Conservation (phyloP, 2,329 filamentous ascomycete species). For the Fusarium goolgardi region DNA sequence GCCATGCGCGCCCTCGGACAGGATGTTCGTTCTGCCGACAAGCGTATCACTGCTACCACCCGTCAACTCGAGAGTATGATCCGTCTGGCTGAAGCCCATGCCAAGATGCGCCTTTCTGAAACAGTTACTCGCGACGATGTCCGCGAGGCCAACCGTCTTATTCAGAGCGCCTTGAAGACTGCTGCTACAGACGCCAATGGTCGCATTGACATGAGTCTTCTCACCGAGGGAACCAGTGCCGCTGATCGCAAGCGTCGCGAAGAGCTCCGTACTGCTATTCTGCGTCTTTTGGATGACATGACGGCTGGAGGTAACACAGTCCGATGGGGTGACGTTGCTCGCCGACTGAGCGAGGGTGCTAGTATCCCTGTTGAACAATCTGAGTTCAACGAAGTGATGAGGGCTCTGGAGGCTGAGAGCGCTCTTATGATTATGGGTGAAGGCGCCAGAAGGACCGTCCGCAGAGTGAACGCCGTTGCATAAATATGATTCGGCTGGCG, state of each 20-base stretch:
- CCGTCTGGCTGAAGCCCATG: constrained; percentile 93
- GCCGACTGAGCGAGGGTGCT: constrained; percentile 76
- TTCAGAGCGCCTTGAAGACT: constrained; percentile 94
- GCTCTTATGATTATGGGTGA: constrained; percentile 84
- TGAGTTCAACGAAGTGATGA: constrained; percentile 87
- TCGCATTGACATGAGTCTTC: constrained; percentile 93
- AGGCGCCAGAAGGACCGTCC: constrained; percentile 82
- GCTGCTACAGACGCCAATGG: constrained; percentile 94
- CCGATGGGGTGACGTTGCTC: constrained; percentile 81
- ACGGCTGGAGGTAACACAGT: constrained; percentile 74
- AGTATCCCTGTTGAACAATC: constrained; percentile 77
- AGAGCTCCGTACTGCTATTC: constrained; percentile 84
- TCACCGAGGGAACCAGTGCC: constrained; percentile 93
- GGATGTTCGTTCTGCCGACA: constrained; percentile 86
- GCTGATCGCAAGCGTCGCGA: constrained; percentile 85
- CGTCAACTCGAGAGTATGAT: constrained; percentile 99
- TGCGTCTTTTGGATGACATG: constrained; percentile 83
- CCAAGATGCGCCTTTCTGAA: constrained; percentile 90
- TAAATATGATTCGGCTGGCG: constrained; percentile 12
- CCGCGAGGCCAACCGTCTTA: constrained; percentile 88
- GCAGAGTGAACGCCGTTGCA: constrained; percentile 69
- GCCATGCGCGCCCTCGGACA: constrained; percentile 94
- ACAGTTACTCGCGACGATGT: constrained; percentile 86
- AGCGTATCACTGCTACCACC: constrained; percentile 97
- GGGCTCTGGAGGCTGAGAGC: constrained; percentile 85